Conservation (phyloP, 805 yeast genomes). For the Myxozyma udenii region DNA sequence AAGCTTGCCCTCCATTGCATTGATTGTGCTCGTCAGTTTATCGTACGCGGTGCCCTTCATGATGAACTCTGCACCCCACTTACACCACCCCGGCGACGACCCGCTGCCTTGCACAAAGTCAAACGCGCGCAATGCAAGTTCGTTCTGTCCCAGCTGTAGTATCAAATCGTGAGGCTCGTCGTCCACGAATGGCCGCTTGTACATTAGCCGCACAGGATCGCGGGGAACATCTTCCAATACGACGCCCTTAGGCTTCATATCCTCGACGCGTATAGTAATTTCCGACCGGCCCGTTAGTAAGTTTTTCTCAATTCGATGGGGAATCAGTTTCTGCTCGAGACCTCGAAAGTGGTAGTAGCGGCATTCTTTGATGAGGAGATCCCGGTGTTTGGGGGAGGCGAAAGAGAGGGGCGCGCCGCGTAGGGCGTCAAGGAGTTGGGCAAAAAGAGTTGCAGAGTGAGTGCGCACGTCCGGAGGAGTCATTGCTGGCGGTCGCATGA, state of each 20-base stretch:
- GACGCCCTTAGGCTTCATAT: conserved; percentile 39
- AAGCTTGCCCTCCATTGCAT: conserved; percentile 4
- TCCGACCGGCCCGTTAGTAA: conserved; percentile 55
- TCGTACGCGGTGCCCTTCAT: conserved; percentile 3
- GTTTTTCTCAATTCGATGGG: conserved; percentile 49
- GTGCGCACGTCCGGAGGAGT: conserved; percentile 53
- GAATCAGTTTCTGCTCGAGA: conserved; percentile 67
- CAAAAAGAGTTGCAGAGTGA: conserved; percentile 55
- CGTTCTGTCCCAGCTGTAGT: conserved; percentile 11
- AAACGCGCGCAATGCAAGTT: conserved; percentile 12
- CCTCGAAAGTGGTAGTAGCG: conserved; percentile 71
- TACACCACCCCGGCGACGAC: conserved; percentile 1
- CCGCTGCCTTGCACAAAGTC: conserved; percentile 1
- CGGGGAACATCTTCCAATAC: neutral
- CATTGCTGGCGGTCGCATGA: conserved; percentile 77
- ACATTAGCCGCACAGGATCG: conserved; percentile 4
- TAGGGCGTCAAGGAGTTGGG: conserved; percentile 53
- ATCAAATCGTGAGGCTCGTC: conserved; percentile 12
- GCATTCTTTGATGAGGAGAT: conserved; percentile 62
- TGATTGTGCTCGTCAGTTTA: conserved; percentile 3
- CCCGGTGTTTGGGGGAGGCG: conserved; percentile 53
- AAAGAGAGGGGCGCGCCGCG: conserved; percentile 54
- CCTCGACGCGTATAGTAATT: conserved; percentile 51
- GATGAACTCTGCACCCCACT: conserved; percentile 16
- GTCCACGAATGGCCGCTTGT: conserved; percentile 29